Percentiles rank a stretch among this genome's conserved stretches.
Conservation (phyloP, 2,329 filamentous ascomycete species). For the Colletotrichum lupini region DNA sequence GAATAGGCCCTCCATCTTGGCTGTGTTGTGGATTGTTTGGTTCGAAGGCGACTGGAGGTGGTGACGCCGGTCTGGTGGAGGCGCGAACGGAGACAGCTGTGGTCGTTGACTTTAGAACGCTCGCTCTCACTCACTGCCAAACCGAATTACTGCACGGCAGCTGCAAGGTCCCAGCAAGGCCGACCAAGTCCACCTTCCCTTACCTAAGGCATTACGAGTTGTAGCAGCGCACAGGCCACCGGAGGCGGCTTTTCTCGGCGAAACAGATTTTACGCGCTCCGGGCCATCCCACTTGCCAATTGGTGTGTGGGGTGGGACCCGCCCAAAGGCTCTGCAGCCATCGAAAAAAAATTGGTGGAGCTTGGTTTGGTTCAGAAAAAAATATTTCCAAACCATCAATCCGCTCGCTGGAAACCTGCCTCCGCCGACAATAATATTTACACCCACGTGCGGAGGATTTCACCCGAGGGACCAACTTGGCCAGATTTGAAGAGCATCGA, state of each 20-base stretch:
- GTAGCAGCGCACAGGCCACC: constrained; percentile 12
- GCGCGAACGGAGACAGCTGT: constrained; percentile 30
- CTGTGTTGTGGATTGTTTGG: constrained; percentile 19
- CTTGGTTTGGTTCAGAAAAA: constrained; percentile 50
- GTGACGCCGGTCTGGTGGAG: constrained; percentile 33
- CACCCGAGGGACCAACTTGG: constrained; percentile 34
- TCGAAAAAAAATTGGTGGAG: constrained; percentile 55
- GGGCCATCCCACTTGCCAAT: constrained; percentile 35
- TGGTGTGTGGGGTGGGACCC: constrained; percentile 24
- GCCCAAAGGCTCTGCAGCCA: constrained; percentile 34
- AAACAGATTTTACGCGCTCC: constrained; percentile 35
- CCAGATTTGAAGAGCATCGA: constrained; percentile 34
- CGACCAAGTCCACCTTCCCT: constrained; percentile 8
- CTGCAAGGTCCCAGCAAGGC: constrained; percentile 26
- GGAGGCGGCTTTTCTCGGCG: constrained; percentile 7
- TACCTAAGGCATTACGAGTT: constrained; percentile 15
- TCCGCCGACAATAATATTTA: constrained; percentile 49
- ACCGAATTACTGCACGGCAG: constrained; percentile 19
- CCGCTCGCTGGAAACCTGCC: constrained; percentile 41
- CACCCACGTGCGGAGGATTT: constrained; percentile 48
- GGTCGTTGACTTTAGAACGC: constrained; percentile 24
- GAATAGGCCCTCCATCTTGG: constrained; percentile 86
- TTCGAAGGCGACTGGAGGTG: constrained; percentile 1
- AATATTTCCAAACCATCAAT: constrained; percentile 49
- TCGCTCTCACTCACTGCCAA: background rate